These are phyloP conservation scores for Biscogniauxia marginata DNA, from an alignment of 2,329 filamentous ascomycete genomes.

Conservation along the genomic window DNA sequence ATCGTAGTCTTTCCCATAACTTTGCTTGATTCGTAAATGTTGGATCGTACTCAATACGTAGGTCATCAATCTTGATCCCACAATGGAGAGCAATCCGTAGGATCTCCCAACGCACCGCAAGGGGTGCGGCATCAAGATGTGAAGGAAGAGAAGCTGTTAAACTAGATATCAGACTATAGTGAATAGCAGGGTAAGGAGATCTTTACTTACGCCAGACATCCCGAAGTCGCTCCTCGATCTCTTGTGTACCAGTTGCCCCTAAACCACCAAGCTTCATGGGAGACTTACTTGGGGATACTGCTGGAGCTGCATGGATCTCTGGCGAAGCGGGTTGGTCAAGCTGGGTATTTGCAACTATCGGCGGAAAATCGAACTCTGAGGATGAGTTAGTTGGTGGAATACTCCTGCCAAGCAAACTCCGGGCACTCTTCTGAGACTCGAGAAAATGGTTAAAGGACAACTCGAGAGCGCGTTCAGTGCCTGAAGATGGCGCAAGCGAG, in stretches of 20 bases:
- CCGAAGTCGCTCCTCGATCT: slow-evolving; percentile 24
- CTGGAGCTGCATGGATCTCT: not conserved
- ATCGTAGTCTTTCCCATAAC: slow-evolving; percentile 42
- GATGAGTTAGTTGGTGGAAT: slow-evolving; percentile 7
- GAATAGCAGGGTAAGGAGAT: not conserved
- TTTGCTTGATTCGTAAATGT: slow-evolving; percentile 43
- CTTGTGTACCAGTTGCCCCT: not conserved
- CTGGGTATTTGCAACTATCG: slow-evolving; percentile 3
- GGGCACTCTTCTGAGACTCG: slow-evolving; percentile 9
- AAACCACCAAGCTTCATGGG: not conserved
- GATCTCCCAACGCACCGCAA: slow-evolving; percentile 53
- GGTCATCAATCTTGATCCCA: slow-evolving; percentile 37
- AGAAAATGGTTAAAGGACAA: slow-evolving; percentile 17
- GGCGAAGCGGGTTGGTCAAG: not conserved
- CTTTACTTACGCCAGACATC: slow-evolving; percentile 28
- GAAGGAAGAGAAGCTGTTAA: slow-evolving; percentile 34
- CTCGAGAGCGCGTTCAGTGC: slow-evolving; percentile 25
- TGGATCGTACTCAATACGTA: slow-evolving; percentile 37
- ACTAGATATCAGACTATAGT: not conserved
- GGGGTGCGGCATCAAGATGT: slow-evolving; percentile 43
- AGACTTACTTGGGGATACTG: not conserved
- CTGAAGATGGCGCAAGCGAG: slow-evolving; percentile 24
- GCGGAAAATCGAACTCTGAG: slow-evolving; percentile 8
- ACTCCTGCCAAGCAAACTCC: slow-evolving; percentile 1
- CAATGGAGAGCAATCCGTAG: slow-evolving; percentile 48